Evolutionary conservation across 2,329 filamentous ascomycete species (phyloP).

Genomic region (Xylogone sp.): DNA sequence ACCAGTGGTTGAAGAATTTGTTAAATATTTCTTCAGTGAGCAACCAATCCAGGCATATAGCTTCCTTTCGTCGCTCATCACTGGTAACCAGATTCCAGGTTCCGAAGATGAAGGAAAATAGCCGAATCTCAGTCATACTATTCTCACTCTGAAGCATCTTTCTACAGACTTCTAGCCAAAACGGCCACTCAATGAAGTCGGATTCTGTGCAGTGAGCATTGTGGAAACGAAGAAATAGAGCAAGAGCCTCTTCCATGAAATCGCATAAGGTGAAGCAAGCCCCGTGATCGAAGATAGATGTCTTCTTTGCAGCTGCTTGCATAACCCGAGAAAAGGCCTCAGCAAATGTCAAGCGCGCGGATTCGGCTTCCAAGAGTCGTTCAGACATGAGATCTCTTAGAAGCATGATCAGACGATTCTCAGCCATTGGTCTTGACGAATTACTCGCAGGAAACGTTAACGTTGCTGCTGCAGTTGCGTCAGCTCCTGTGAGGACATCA

Average conservation of each 20-base stretch:
- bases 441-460: constrained; percentile 54
- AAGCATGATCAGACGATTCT: constrained; percentile 67
- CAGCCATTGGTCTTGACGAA: constrained; percentile 62
- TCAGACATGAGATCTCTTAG: constrained; percentile 66
- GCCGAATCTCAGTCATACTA: constrained; percentile 65
- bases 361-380: constrained; percentile 45
- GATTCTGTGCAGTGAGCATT: constrained; percentile 34
- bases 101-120: constrained; percentile 65
- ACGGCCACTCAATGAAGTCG: constrained; percentile 56
- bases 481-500: constrained; percentile 58
- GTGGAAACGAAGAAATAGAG: constrained; percentile 58
- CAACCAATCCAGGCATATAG: constrained; percentile 60
- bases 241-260: constrained; percentile 65
- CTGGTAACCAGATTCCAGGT: constrained; percentile 58
- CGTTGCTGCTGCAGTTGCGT: constrained; percentile 51
- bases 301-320: constrained; percentile 57
- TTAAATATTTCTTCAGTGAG: constrained; percentile 60
- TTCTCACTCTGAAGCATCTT: constrained; percentile 69
- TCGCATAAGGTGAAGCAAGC: constrained; percentile 72
- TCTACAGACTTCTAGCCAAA: constrained; percentile 65
- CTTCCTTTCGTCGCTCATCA: constrained; percentile 52
- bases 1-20: constrained; percentile 70
- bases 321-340: constrained; percentile 59
- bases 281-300: constrained; percentile 65
- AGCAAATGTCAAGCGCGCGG: constrained; percentile 57